A percentile compares a stretch with the other conserved stretches of the same genome.
These are phyloP conservation scores for Fusarium pseudograminearum DNA, from an alignment of 2,329 filamentous ascomycete genomes.

Conservation along the genomic window DNA sequence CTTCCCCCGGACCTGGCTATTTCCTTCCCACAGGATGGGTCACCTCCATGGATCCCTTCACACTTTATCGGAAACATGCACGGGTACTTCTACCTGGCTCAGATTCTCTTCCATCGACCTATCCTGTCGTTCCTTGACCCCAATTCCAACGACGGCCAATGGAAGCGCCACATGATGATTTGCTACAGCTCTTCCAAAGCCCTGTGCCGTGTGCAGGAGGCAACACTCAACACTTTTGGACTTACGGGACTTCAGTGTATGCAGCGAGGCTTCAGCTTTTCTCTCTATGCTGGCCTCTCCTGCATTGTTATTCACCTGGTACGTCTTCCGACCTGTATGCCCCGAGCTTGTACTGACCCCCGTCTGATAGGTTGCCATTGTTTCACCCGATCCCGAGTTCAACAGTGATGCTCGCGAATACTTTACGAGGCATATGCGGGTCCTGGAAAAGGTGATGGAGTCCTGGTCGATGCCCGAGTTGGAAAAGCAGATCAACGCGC, in stretches of 20 bases:
- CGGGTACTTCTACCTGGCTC: constrained; percentile 85
- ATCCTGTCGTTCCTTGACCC: constrained; percentile 84
- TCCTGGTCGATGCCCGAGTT: constrained; percentile 92
- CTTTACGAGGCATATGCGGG: constrained; percentile 93
- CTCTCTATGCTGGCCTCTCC: constrained; percentile 90
- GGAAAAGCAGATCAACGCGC: constrained; percentile 87
- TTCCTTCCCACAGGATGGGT: constrained; percentile 80
- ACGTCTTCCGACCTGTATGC: constrained; percentile 52
- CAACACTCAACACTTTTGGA: constrained; percentile 80
- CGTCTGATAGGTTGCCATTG: constrained; percentile 79
- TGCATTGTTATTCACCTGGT: constrained; percentile 95
- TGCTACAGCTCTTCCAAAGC: constrained; percentile 88
- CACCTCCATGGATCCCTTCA: constrained; percentile 84
- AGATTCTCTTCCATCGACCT: constrained; percentile 89
- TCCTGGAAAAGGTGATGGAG: constrained; percentile 85
- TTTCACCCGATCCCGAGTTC: constrained; percentile 90
- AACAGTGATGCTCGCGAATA: constrained; percentile 87
- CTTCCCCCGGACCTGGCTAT: constrained; percentile 84
- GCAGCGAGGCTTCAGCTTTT: constrained; percentile 94
- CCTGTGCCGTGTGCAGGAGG: constrained; percentile 88
- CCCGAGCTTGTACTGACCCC: constrained; percentile 10
- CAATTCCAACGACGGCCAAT: constrained; percentile 75
- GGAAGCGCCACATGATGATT: constrained; percentile 89
- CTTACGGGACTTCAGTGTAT: constrained; percentile 87
- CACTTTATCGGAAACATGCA: constrained; percentile 92